Evolutionary conservation across 352 stramenopile genomes (phyloP).

Genomic region (Phytophthora tubulina): DNA sequence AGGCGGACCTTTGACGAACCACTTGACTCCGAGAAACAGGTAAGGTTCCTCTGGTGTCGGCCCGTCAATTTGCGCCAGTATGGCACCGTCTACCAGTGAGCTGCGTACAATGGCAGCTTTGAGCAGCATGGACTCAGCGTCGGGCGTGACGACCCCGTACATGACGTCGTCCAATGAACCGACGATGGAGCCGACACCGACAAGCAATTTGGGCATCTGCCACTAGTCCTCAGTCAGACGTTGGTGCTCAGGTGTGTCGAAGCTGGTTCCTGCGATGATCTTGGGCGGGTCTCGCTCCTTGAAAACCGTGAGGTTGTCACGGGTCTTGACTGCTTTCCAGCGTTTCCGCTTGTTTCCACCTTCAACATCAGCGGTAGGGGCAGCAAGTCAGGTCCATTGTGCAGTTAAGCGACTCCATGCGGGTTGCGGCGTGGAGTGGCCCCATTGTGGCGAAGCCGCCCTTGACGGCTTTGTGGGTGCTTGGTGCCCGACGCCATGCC

Average conservation of each 20-base stretch:
- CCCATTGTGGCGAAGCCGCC: too few relatives aligned
- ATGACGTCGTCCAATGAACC: constrained; percentile 73
- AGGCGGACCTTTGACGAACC: constrained; percentile 55
- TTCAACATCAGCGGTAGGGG: too few relatives aligned
- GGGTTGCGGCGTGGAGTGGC: too few relatives aligned
- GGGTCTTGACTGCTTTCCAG: constrained; percentile 58
- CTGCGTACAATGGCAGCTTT: constrained; percentile 50
- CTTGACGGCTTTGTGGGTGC: too few relatives aligned
- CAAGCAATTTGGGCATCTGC: constrained; percentile 57
- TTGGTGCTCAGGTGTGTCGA: constrained; percentile 38
- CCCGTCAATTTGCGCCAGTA: constrained; percentile 44
- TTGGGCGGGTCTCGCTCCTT: constrained; percentile 52
- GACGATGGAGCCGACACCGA: constrained; percentile 51
- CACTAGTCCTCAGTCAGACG: constrained; percentile 50
- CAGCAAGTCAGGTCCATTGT: too few relatives aligned
- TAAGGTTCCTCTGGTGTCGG: constrained; percentile 48
- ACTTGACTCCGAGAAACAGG: constrained; percentile 61
- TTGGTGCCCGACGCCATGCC: too few relatives aligned
- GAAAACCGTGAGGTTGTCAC: constrained; percentile 51
- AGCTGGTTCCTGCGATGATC: constrained; percentile 37
- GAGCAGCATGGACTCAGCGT: constrained; percentile 48
- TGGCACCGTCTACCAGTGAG: constrained; percentile 48
- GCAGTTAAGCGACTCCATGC: too few relatives aligned
- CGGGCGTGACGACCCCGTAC: constrained; percentile 57
- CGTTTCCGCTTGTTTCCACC: constrained; percentile 27